phyloP scores from a whole-genome alignment of 768 basidiomycete genomes.

The Hirschioporus abietinus region DNA sequence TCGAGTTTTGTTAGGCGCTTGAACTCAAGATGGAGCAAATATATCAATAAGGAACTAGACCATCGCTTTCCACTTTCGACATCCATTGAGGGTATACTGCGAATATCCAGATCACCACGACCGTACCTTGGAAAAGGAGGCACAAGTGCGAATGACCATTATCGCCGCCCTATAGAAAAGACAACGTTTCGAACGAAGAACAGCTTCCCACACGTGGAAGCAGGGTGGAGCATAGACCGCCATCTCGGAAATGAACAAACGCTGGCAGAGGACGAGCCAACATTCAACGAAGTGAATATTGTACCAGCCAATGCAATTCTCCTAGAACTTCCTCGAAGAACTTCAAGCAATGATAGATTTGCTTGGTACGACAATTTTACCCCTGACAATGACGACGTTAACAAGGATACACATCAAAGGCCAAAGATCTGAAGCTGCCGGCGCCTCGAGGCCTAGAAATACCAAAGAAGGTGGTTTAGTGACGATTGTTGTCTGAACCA shows the following conservation, averaged over 20 bases:
- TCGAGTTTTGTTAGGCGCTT: no score
- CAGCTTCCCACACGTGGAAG: neutral
- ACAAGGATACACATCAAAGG: neutral
- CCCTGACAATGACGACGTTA: neutral
- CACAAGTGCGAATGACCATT: neutral
- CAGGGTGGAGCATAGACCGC: neutral
- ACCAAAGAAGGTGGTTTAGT: neutral
- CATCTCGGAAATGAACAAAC: neutral
- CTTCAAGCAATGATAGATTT: neutral
- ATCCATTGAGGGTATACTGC: no score
- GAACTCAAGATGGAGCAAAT: no score
- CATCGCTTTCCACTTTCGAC: no score
- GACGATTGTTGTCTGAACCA: neutral
- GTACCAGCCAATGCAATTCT: neutral
- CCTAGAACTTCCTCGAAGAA: neutral
- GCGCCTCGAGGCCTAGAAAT: neutral
- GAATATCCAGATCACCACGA: no score
- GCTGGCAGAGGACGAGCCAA: neutral
- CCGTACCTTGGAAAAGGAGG: no score
- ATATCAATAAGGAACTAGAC: no score
- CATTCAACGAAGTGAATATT: neutral
- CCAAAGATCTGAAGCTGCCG: neutral
- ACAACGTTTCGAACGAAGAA: neutral
- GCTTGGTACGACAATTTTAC: neutral
- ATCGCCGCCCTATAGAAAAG: neutral